A percentile compares a stretch with the other conserved stretches of the same genome.
Evolutionary conservation across 2,329 filamentous ascomycete genomes (phyloP).

Genomic region (Myriangium duriaei): DNA sequence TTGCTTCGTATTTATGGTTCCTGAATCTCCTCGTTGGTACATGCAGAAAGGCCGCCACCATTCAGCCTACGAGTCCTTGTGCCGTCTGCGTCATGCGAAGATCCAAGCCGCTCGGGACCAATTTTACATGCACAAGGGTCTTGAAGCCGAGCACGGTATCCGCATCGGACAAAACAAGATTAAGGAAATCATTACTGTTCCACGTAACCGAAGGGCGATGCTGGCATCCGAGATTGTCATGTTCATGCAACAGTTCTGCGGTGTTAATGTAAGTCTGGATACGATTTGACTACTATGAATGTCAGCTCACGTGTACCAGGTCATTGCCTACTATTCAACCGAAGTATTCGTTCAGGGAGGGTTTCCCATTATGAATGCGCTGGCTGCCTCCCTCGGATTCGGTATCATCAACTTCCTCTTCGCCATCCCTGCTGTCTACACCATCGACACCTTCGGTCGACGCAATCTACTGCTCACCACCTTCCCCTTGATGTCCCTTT

Average conservation of each 20-base stretch:
- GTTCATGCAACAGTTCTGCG: constrained; percentile 23
- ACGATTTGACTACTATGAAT: no score
- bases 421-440: constrained; percentile 29
- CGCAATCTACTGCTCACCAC: constrained; percentile 32
- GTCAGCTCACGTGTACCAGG: no score
- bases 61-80: constrained; percentile 25
- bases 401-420: constrained; percentile 25
- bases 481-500: constrained; percentile 33
- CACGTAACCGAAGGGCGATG: constrained; percentile 20
- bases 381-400: constrained; percentile 21
- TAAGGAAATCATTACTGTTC: constrained; percentile 21
- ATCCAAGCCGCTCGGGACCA: constrained; percentile 30
- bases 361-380: constrained; percentile 15
- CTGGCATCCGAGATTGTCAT: constrained; percentile 23
- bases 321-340: constrained; percentile 22
- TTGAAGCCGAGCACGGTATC: constrained; percentile 11
- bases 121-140: constrained; percentile 22
- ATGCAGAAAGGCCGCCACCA: constrained; percentile 27
- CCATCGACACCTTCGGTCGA: constrained; percentile 33
- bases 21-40: constrained; percentile 29
- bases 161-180: constrained; percentile 1
- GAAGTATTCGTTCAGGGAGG: constrained; percentile 20
- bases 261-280: constrained; percentile 10
- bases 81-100: constrained; percentile 21
- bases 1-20: constrained; percentile 28